A percentile compares a stretch with the other conserved stretches of the same genome.
Conservation (phyloP, 768 basidiomycete species). For the Kwoniella botswanensis region DNA sequence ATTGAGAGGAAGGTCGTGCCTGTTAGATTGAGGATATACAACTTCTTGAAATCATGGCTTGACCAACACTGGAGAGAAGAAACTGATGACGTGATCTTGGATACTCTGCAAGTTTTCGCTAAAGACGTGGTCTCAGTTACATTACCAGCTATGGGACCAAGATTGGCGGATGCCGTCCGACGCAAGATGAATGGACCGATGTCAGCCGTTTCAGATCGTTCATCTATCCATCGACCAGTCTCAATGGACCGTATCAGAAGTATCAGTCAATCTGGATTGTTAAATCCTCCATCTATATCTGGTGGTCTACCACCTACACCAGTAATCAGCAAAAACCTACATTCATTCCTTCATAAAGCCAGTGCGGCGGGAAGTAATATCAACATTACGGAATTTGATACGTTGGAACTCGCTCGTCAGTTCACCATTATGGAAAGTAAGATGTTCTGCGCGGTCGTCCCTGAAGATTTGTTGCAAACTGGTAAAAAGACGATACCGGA, state of each 20-base stretch:
- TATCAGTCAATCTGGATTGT: conserved; percentile 16
- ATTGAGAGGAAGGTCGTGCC: conserved; percentile 85
- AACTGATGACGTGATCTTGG: conserved; percentile 69
- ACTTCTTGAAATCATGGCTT: conserved; percentile 92
- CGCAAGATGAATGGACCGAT: conserved; percentile 21
- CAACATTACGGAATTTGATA: conserved; percentile 85
- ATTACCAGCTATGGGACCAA: conserved; percentile 56
- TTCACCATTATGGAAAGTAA: conserved; percentile 91
- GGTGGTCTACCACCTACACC: conserved; percentile 77
- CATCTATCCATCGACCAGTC: conserved; percentile 16
- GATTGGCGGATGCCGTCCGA: conserved; percentile 56
- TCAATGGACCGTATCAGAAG: conserved; percentile 17
- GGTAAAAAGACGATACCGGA: conserved; percentile 70
- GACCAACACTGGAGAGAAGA: conserved; percentile 86
- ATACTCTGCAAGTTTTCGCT: conserved; percentile 54
- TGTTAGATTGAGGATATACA: conserved; percentile 85
- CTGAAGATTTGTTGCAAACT: conserved; percentile 86
- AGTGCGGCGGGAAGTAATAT: conserved; percentile 63
- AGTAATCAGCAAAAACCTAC: conserved; percentile 77
- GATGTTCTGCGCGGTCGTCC: conserved; percentile 80
- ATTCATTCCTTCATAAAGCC: conserved; percentile 70
- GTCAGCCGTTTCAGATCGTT: conserved; percentile 17
- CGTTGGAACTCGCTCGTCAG: conserved; percentile 89
- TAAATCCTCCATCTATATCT: conserved; percentile 21
- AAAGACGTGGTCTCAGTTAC: conserved; percentile 46